Percentiles rank a stretch among this genome's conserved stretches.
phyloP scores from a whole-genome alignment of 768 basidiomycete genomes.

The Xerocomellus dryophilus region DNA sequence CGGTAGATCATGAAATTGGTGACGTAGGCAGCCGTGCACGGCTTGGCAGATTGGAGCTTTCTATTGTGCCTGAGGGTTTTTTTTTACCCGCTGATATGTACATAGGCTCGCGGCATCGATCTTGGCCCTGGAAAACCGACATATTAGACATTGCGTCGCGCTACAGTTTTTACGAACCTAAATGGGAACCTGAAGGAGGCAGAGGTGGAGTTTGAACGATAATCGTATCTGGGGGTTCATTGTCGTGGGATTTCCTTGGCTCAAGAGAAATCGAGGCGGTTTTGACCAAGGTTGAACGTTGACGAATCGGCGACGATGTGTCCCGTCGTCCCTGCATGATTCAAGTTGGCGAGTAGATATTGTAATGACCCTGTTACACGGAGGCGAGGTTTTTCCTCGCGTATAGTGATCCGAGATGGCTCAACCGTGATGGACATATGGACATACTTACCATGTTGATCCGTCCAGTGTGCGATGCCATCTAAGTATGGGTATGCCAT shows the following conservation, averaged over 20 bases:
- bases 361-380: not conserved
- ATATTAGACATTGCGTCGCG: not conserved
- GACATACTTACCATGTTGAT: not conserved
- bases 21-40: not conserved
- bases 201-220: not conserved
- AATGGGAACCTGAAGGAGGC: not conserved
- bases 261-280: not conserved
- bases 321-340: not conserved
- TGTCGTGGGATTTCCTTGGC: not conserved
- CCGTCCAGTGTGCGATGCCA: not conserved
- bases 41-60: not conserved
- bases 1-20: conserved; percentile 6
- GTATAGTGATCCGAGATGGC: not conserved
- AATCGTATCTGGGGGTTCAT: not conserved
- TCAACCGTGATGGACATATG: not conserved
- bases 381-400: not conserved
- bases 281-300: not conserved
- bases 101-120: too few species aligned
- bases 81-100: too few species aligned
- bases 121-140: not conserved
- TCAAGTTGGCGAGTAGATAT: not conserved
- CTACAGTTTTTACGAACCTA: not conserved
- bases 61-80: not conserved
- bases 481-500: not conserved
- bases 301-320: not conserved